Evolutionary conservation across 176 grass and related monocot genomes (phyloP).

Genomic region (Typha latifolia): DNA sequence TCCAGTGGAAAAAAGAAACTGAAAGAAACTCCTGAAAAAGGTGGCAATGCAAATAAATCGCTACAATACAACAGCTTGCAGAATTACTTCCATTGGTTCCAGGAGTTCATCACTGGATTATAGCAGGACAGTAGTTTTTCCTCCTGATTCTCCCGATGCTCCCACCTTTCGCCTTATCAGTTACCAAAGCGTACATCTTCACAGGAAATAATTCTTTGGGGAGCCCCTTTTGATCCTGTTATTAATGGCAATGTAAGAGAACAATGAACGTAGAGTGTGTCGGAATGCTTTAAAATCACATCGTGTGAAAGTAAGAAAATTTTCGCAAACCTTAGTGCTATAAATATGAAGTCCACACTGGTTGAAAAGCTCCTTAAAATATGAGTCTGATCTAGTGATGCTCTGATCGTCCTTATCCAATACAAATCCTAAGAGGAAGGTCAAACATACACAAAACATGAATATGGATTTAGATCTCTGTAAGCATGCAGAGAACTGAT

Average conservation of each 20-base stretch:
- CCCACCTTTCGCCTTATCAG: constrained; percentile 32
- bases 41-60: no score
- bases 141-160: constrained; percentile 50
- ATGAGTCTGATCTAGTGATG: constrained; percentile 81
- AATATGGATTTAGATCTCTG: no score
- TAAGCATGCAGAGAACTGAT: no score
- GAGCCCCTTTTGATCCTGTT: constrained; percentile 79
- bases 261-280: neutral
- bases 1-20: no score
- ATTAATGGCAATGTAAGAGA: constrained; percentile 13
- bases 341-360: constrained; percentile 74
- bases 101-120: constrained; percentile 31
- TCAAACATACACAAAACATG: neutral
- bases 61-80: no score
- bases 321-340: constrained; percentile 42
- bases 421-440: constrained; percentile 65
- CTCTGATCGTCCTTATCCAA: constrained; percentile 95
- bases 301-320: constrained; percentile 8
- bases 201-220: constrained; percentile 82
- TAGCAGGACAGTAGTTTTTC: constrained; percentile 35
- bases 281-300: neutral
- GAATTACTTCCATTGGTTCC: no score
- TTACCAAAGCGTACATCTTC: constrained; percentile 95
- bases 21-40: no score
- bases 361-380: constrained; percentile 88